These are phyloP conservation scores for Zizania palustris DNA, from an alignment of 202 grass and related monocot species.

Conservation along the genomic window DNA sequence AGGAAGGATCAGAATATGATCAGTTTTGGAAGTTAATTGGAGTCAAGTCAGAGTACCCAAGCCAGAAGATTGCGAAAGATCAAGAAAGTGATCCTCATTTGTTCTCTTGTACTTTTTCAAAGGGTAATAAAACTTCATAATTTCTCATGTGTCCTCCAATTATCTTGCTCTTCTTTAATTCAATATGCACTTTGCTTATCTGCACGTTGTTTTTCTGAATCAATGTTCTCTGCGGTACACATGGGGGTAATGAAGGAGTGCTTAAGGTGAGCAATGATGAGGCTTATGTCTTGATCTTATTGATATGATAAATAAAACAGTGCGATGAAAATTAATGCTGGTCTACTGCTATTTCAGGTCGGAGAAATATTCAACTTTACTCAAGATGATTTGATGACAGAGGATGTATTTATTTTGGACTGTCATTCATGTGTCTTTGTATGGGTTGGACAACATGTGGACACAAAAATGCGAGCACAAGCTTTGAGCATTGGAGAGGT, in stretches of 20 bases:
- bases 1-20: slow-evolving; percentile 94
- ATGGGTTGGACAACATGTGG: slow-evolving; percentile 86
- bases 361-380: slow-evolving; percentile 95
- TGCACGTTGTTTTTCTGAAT: slow-evolving; percentile 40
- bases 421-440: slow-evolving; percentile 77
- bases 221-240: slow-evolving; percentile 26
- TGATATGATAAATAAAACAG: not conserved
- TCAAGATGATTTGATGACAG: slow-evolving; percentile 99
- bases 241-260: slow-evolving; percentile 67
- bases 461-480: slow-evolving; percentile 71
- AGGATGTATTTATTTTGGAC: slow-evolving; percentile 95
- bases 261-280: slow-evolving; percentile 72
- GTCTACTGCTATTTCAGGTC: slow-evolving; percentile 62
- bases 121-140: slow-evolving; percentile 57
- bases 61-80: slow-evolving; percentile 83
- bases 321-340: slow-evolving; percentile 28
- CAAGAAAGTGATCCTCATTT: slow-evolving; percentile 89
- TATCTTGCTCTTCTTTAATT: slow-evolving; percentile 29
- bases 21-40: slow-evolving; percentile 94
- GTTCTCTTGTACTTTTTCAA: slow-evolving; percentile 82
- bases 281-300: slow-evolving; percentile 31
- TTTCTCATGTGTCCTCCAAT: slow-evolving; percentile 20
- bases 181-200: slow-evolving; percentile 31
- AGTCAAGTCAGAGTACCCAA: slow-evolving; percentile 85
- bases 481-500: slow-evolving; percentile 96